Percentiles rank a stretch among this genome's conserved stretches.
These are phyloP conservation scores for Chlamydomonas eustigma DNA, from an alignment of 139 green algal genomes.

Conservation along the genomic window DNA sequence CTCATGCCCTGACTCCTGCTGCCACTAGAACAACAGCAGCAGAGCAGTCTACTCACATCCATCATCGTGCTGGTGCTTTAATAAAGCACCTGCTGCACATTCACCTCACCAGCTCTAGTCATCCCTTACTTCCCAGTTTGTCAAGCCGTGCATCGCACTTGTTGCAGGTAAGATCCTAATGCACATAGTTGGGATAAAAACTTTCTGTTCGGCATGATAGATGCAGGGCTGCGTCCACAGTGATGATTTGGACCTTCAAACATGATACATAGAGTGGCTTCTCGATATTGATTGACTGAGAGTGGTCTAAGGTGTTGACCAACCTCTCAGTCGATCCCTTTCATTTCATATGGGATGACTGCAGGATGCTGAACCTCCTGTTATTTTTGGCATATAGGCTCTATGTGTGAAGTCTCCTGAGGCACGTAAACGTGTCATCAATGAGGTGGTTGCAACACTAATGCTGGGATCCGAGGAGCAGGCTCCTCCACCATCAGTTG, in stretches of 20 bases:
- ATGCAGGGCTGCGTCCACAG: too few species aligned
- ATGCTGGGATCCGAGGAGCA: neutral
- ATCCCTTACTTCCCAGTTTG: neutral
- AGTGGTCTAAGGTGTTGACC: too few species aligned
- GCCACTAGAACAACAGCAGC: neutral
- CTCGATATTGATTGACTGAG: too few species aligned
- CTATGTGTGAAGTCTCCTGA: conserved; percentile 74
- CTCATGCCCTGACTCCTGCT: too few species aligned
- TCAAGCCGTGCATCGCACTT: conserved; percentile 27
- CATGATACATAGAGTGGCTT: too few species aligned
- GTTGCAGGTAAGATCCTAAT: conserved; percentile 39
- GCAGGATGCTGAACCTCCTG: too few species aligned
- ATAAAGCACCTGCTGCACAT: conserved; percentile 65
- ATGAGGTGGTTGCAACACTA: conserved; percentile 66
- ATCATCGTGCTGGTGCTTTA: conserved; percentile 35
- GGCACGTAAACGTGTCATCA: conserved; percentile 62
- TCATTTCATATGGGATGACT: too few species aligned
- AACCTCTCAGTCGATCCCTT: too few species aligned
- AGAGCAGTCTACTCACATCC: neutral
- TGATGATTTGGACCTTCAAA: too few species aligned
- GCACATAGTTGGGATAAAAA: too few species aligned
- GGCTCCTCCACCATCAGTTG: neutral
- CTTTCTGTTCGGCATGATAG: too few species aligned
- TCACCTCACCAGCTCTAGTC: conserved; percentile 46
- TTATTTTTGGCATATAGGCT: conserved; percentile 29